Evolutionary conservation across 768 basidiomycete genomes (phyloP), one percentile per base, ranked within the genome.

Genomic region (Tubosaeta sp.): DNA sequence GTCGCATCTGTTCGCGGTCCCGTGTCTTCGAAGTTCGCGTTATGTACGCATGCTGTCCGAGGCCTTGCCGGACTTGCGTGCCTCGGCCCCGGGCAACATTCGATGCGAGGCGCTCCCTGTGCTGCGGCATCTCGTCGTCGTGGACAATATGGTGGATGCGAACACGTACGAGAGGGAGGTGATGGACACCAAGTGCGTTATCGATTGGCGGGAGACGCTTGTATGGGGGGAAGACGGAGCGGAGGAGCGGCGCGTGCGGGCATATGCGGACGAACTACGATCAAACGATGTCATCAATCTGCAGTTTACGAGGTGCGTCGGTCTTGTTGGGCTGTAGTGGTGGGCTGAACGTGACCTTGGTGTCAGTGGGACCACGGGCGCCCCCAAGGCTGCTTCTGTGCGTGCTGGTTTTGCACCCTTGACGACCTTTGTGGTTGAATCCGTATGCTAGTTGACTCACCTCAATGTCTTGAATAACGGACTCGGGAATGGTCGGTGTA

Each of bases 311-410:
- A 91, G 88, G 88, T 87, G 54, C 22, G 59, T 62, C 27, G 26
- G 22, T 17, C 19, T 43, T 17, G 19, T 33, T 10, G 27, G 11
- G 1, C 14, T 22, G n/a, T 25, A 11, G 14, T 5, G 48, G 31
- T 13, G 16, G 13, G 17, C 14, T 27, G 11, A n/a, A 3, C 29
- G 50, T 48, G 45, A 59, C 46, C 7, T 39, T 41, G 12, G 6
- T 11, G 42, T 8, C 56, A 91, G 89, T 59, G 88, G 88, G 4
- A 91, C 91, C 10, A 91, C 90, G 3, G 90, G 88, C 13, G 64
- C 74, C 0, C 89, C 91, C 0, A 93, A 92, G 66, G 91, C 88
- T 16, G 90, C 90, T 49, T 88, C 89, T 22, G 89, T 91, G 65
- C 19, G 78, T 71, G 26, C 11, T 48, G 19, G 12, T 8, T 27